phyloP scores from a whole-genome alignment of 176 grass and related monocot genomes.

The Chrysopogon serrulatus region DNA sequence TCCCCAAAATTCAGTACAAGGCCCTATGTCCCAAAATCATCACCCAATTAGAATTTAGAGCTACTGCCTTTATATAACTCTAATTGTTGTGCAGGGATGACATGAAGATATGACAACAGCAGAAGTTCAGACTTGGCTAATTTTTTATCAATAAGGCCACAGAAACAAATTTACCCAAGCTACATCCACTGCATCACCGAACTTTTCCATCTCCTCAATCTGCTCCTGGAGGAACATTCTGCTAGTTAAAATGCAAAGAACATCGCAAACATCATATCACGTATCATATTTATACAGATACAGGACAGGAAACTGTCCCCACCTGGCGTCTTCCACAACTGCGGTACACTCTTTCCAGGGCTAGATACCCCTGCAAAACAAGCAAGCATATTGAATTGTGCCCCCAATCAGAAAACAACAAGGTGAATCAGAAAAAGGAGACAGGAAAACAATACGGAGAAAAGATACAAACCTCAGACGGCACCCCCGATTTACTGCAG shows the following conservation, averaged over 20 bases:
- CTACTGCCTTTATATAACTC: neutral
- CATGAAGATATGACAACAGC: neutral
- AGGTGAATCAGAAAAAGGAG: neutral
- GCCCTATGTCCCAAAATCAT: neutral
- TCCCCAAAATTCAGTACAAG: neutral
- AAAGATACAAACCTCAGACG: constrained; percentile 27
- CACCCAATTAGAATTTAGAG: neutral
- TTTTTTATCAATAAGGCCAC: neutral
- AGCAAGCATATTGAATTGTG: neutral
- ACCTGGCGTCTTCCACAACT: constrained; percentile 24
- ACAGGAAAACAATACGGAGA: neutral
- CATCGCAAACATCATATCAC: neutral
- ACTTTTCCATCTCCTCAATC: neutral
- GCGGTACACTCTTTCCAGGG: constrained; percentile 46
- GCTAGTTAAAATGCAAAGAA: neutral
- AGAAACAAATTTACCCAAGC: constrained; percentile 58
- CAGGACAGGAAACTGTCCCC: neutral
- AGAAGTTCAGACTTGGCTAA: neutral
- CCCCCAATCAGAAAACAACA: neutral
- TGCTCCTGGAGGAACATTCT: constrained; percentile 18
- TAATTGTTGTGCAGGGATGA: neutral
- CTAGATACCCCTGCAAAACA: constrained; percentile 52
- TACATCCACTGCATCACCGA: constrained; percentile 24
- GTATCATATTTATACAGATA: neutral
- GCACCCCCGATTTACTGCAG: constrained; percentile 35